Conservation (phyloP, 2,329 filamentous ascomycete species). For the Alternaria infectoria region DNA sequence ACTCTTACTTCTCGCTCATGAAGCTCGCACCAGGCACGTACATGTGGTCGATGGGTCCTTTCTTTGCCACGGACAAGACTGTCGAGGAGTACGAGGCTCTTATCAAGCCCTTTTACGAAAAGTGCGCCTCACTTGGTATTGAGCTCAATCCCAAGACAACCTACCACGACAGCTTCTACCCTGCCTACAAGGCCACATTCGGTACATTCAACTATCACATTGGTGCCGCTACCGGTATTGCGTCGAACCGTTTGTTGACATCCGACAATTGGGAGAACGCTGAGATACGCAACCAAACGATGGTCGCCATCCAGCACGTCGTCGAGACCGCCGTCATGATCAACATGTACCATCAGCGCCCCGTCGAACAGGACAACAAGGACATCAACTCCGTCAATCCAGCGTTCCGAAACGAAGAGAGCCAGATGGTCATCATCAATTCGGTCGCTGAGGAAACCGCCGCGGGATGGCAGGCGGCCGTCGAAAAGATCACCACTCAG, state of each 20-base stretch:
- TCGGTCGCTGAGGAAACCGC: constrained; percentile 25
- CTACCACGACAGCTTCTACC: constrained; percentile 35
- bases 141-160: constrained; percentile 29
- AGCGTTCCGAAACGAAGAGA: constrained; percentile 36
- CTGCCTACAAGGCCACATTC: constrained; percentile 40
- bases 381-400: constrained; percentile 38
- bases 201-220: constrained; percentile 30
- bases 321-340: constrained; percentile 31
- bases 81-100: constrained; percentile 29
- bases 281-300: constrained; percentile 32
- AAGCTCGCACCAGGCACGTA: constrained; percentile 30
- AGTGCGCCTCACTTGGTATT: constrained; percentile 30
- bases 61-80: constrained; percentile 38
- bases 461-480: constrained; percentile 27
- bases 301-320: constrained; percentile 29
- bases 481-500: constrained; percentile 24
- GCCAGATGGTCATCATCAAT: constrained; percentile 32
- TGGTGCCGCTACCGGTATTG: constrained; percentile 39
- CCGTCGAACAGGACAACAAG: constrained; percentile 23
- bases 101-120: constrained; percentile 32
- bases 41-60: constrained; percentile 34
- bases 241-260: constrained; percentile 46
- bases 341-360: constrained; percentile 35
- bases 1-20: constrained; percentile 36
- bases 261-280: constrained; percentile 37